Evolutionary conservation across 805 yeast species (phyloP).

Genomic region (Yarrowia hollandica): DNA sequence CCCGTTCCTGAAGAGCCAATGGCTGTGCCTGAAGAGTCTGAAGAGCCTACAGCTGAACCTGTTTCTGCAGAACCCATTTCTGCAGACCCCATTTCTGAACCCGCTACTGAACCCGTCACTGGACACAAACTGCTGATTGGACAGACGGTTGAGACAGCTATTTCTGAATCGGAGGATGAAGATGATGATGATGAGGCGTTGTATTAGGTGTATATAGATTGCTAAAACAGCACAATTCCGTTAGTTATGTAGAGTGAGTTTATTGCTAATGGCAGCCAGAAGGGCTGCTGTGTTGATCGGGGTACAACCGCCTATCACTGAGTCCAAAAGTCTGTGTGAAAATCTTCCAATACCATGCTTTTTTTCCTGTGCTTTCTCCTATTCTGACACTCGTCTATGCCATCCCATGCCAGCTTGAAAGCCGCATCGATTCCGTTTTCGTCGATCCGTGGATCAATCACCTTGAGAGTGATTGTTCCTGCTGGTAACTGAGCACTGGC

Average conservation of each 20-base stretch:
- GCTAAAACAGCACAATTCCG: no score
- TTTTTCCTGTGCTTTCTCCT: not conserved
- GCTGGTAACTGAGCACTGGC: not conserved
- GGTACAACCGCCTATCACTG: no score
- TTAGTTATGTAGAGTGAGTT: no score
- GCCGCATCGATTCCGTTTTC: not conserved
- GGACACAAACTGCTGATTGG: constrained; percentile 8
- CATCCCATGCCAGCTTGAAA: constrained; percentile 7
- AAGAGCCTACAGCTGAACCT: not conserved
- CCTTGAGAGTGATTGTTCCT: not conserved
- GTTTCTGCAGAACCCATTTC: no score
- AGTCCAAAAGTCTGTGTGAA: no score
- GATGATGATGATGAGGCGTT: constrained; percentile 17
- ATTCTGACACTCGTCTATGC: not conserved
- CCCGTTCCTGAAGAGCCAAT: not conserved
- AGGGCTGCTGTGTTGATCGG: no score
- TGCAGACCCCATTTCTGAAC: no score
- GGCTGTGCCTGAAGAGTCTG: not conserved
- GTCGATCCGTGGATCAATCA: not conserved
- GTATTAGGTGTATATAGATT: not conserved
- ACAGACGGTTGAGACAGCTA: not conserved
- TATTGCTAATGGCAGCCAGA: no score
- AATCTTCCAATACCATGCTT: no score
- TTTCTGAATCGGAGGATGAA: not conserved
- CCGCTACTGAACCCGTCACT: not conserved